A percentile compares a stretch with the other conserved stretches of the same genome.
Conservation (phyloP, 352 stramenopile genomes). For the Globisporangium cederbergense region DNA sequence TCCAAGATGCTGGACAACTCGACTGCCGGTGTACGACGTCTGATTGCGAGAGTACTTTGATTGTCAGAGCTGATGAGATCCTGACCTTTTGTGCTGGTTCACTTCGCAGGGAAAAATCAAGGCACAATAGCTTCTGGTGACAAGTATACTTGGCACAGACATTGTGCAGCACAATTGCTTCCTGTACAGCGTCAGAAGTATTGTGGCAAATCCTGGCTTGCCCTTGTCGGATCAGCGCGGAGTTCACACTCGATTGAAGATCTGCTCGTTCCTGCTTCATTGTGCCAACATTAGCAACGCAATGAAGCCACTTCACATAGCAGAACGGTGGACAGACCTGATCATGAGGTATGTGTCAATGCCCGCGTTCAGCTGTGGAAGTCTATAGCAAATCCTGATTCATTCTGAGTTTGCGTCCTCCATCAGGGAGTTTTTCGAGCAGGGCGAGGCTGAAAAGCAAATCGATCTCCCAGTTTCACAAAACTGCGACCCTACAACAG, state of each 20-base stretch:
- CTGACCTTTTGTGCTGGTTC: not conserved
- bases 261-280: constrained; percentile 29
- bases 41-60: not conserved
- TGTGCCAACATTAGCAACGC: constrained; percentile 31
- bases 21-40: constrained; percentile 7
- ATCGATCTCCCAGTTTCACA: constrained; percentile 19
- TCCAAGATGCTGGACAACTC: constrained; percentile 18
- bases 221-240: not conserved
- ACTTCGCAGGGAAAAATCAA: constrained; percentile 14
- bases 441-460: constrained; percentile 25
- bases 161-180: constrained; percentile 20
- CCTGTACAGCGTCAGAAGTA: constrained; percentile 12
- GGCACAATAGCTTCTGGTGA: constrained; percentile 24
- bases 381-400: not conserved
- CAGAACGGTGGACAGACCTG: constrained; percentile 21
- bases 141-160: constrained; percentile 25
- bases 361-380: not conserved
- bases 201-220: not conserved
- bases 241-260: constrained; percentile 9
- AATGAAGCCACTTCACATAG: constrained; percentile 23
- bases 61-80: no score
- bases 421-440: constrained; percentile 27
- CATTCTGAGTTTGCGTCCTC: not conserved
- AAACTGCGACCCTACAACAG: constrained; percentile 18
- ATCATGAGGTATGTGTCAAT: constrained; percentile 20